Evolutionary conservation across 345 rosid species (phyloP), one percentile per base, ranked within the genome.

Genomic region (Melaleuca alternifolia): DNA sequence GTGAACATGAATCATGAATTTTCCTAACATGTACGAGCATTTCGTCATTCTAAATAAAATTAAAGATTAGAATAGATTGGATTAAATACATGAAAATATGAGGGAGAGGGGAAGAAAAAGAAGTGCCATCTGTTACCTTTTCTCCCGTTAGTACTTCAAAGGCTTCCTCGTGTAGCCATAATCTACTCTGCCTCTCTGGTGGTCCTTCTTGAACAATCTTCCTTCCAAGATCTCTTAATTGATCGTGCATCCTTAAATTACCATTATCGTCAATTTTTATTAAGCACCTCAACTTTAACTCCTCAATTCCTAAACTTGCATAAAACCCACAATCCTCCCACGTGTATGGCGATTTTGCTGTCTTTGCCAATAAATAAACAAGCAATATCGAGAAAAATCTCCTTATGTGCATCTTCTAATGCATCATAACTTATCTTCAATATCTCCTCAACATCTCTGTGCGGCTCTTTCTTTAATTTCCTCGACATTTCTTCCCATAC

Each of bases 401-500:
- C 10, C 61, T 54, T 23, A 54, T 54, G n/a, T 23, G 0, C 12
- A 54, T 9, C 2, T 2, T 9, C 0, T 8, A 54, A 54, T 4
- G 12, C 61, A 23, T 54, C n/a, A 23, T 54, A 54, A 23, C 61
- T 54, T 8, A 54, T 54, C 61, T 3, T 23, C 61, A 54, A 23
- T 23, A 1, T 54, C 5, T 4, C 11, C 23, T 54, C 12, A 2
- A 33, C 76, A 14, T 30, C 21, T 62, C 0, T 0, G 30, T 62
- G 21, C 3, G 76, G 76, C 7, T 0, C 0, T 15, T 62, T 2
- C 30, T 3, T 7, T 8, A 62, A 62, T 6, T 62, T 1, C 10
- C 30, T 15, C 21, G 30, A 9, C 21, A 0, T 0, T 30, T 62
- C 76, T 1, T 0, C 1, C 76, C 76, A 62, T 30, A 62, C 76